These are phyloP conservation scores for slime mould (Dictyostelium discoideum) DNA, from an alignment of 78 protist genomes.

Conservation along the genomic window DNA sequence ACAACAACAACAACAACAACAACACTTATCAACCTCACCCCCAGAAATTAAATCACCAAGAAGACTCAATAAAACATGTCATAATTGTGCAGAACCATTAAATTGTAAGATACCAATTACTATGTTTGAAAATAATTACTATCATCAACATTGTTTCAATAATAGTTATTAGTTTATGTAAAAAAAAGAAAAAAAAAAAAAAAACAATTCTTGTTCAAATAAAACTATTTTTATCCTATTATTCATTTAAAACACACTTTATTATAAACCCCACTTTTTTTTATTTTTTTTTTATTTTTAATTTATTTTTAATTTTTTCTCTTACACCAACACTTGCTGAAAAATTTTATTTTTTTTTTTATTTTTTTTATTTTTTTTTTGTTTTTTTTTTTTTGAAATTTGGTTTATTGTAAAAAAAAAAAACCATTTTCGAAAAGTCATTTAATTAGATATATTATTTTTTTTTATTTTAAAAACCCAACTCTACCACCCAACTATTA, in stretches of 20 bases:
- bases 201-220: background rate
- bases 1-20: background rate
- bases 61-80: constrained; percentile 25
- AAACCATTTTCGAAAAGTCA: background rate
- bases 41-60: constrained; percentile 27
- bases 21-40: background rate
- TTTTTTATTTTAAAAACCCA: background rate
- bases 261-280: background rate
- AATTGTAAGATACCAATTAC: background rate
- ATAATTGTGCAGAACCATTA: constrained; percentile 3
- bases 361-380: background rate
- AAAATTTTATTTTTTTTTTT: background rate
- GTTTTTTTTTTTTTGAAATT: background rate
- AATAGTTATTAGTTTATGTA: background rate
- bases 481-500: background rate
- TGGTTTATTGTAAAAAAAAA: background rate
- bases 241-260: background rate
- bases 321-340: background rate
- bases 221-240: background rate
- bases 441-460: background rate
- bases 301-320: background rate
- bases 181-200: background rate
- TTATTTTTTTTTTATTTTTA: background rate
- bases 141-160: constrained; percentile 36
- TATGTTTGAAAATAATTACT: constrained; percentile 21